Evolutionary conservation across 2,329 filamentous ascomycete genomes (phyloP).

Genomic region (Orbilia ellipsospora): DNA sequence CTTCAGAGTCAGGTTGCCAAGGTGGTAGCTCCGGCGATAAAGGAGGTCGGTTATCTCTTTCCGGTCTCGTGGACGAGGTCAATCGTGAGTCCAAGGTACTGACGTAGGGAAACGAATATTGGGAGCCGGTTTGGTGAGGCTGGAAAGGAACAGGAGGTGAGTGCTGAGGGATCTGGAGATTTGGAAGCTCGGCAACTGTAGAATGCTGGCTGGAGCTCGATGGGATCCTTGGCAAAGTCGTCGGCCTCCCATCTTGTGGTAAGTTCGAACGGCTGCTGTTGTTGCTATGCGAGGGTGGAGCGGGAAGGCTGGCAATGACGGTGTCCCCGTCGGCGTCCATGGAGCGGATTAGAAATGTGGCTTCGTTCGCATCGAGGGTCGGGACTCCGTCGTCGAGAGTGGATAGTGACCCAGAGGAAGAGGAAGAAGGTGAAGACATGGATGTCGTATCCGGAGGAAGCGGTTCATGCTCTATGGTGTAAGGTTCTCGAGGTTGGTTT

Average conservation of each 20-base stretch:
- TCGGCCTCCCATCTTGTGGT: conserved; percentile 5
- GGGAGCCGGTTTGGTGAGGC: conserved; percentile 39
- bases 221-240: conserved; percentile 24
- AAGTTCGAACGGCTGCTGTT: no score
- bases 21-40: conserved; percentile 54
- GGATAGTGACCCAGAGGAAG: conserved; percentile 21
- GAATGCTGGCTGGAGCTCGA: conserved; percentile 39
- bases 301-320: neutral
- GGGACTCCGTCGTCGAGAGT: conserved; percentile 41
- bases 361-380: conserved; percentile 40
- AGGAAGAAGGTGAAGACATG: conserved; percentile 20
- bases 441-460: conserved; percentile 2
- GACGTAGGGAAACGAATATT: conserved; percentile 32
- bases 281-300: neutral
- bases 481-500: conserved; percentile 21
- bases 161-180: conserved; percentile 41
- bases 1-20: conserved; percentile 59
- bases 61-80: conserved; percentile 7
- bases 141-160: conserved; percentile 40
- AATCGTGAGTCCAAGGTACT: conserved; percentile 30
- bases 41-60: conserved; percentile 15
- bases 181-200: conserved; percentile 25
- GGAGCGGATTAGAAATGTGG: conserved; percentile 21
- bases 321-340: conserved; percentile 28
- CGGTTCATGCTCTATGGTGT: conserved; percentile 22